Conservation (phyloP, 257 asterid species). For the Cordia subcordata region DNA sequence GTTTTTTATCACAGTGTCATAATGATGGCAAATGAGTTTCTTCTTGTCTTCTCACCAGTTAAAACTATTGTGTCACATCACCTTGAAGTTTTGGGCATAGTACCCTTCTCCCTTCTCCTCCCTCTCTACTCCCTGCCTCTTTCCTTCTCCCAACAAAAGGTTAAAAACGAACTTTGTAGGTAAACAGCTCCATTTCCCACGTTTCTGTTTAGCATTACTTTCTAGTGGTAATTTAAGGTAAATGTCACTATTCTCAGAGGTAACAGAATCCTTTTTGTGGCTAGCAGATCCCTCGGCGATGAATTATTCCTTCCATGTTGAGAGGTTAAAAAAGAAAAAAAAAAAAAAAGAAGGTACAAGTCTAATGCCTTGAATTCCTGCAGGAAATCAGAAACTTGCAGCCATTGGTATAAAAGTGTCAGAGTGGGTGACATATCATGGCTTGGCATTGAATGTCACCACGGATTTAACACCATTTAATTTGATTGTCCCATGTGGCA, state of each 20-base stretch:
- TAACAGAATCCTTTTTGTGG: neutral
- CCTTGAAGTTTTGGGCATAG: too few relatives aligned
- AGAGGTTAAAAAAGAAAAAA: too few relatives aligned
- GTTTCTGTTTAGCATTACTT: too few relatives aligned
- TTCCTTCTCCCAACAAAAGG: too few relatives aligned
- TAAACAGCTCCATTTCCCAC: too few relatives aligned
- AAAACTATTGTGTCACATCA: too few relatives aligned
- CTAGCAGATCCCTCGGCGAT: neutral
- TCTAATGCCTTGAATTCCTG: slow-evolving; percentile 12
- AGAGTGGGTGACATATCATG: slow-evolving; percentile 75
- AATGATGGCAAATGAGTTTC: too few relatives aligned
- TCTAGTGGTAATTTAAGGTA: neutral
- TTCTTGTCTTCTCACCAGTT: too few relatives aligned
- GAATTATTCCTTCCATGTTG: neutral
- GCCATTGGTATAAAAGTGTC: slow-evolving; percentile 81
- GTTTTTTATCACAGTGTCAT: too few relatives aligned
- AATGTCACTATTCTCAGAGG: too few relatives aligned
- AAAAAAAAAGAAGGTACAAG: neutral
- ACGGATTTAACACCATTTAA: slow-evolving; percentile 58
- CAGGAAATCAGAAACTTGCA: slow-evolving; percentile 73
- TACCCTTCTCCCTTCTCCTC: too few relatives aligned
- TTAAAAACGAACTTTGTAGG: too few relatives aligned
- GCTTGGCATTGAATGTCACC: slow-evolving; percentile 76
- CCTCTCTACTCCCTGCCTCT: neutral
- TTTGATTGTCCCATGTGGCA: slow-evolving; percentile 79